These are phyloP conservation scores for Colletotrichum sidae DNA, from an alignment of 2,329 filamentous ascomycete species.

Conservation along the genomic window DNA sequence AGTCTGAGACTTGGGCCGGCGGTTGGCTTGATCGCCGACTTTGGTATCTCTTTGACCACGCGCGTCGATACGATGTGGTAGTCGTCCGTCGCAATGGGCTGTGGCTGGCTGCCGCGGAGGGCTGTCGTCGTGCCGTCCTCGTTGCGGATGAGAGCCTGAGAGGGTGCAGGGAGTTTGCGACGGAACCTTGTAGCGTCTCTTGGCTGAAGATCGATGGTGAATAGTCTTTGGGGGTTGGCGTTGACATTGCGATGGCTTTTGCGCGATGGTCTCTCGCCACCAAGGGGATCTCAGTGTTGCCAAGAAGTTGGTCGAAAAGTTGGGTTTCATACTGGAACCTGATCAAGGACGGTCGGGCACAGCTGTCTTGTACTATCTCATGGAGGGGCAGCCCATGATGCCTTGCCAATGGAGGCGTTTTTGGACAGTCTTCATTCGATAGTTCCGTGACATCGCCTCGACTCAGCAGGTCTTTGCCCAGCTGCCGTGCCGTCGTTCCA, in stretches of 20 bases:
- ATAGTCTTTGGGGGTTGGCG: not conserved
- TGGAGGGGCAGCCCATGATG: too few species aligned
- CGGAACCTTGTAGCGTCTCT: slow-evolving; percentile 28
- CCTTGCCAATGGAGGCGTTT: too few species aligned
- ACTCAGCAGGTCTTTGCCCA: too few species aligned
- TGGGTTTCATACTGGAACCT: too few species aligned
- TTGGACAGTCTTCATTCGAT: too few species aligned
- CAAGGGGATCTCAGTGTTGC: too few species aligned
- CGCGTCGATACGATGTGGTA: slow-evolving; percentile 29
- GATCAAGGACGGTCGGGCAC: too few species aligned
- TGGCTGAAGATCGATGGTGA: slow-evolving; percentile 26
- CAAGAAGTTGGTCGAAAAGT: too few species aligned
- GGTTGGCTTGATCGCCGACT: slow-evolving; percentile 21
- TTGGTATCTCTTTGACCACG: slow-evolving; percentile 32
- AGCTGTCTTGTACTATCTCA: too few species aligned
- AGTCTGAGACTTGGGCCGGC: slow-evolving; percentile 20
- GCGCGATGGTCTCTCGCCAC: not conserved
- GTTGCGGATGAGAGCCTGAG: slow-evolving; percentile 20
- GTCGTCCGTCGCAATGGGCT: slow-evolving; percentile 21
- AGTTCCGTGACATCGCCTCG: too few species aligned
- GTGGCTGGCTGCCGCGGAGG: slow-evolving; percentile 23
- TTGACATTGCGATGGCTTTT: not conserved
- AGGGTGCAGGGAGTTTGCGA: slow-evolving; percentile 19
- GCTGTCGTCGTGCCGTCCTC: not conserved
- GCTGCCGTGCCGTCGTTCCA: too few species aligned